Percentiles rank a stretch among this genome's conserved stretches.
Evolutionary conservation across 2,329 filamentous ascomycete species (phyloP).

Genomic region (Tolypocladium ovalisporum): DNA sequence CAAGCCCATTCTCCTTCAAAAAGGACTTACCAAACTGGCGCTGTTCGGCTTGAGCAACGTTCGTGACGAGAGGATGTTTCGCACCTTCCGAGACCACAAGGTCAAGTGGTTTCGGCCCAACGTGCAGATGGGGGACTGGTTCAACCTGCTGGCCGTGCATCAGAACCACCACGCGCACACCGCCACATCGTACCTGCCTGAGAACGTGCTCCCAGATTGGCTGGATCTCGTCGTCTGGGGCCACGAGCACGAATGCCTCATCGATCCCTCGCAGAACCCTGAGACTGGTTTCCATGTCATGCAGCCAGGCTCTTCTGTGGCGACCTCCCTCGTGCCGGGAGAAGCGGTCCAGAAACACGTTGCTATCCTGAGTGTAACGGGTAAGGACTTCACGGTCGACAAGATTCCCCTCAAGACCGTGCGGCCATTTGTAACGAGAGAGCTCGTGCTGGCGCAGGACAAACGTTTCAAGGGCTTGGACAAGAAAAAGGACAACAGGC

Average conservation of each 20-base stretch:
- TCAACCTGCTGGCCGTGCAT: conserved; percentile 89
- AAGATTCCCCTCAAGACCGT: conserved; percentile 79
- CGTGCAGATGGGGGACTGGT: conserved; percentile 78
- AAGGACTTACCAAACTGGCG: conserved; percentile 84
- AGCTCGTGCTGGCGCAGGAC: conserved; percentile 68
- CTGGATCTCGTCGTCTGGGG: conserved; percentile 92
- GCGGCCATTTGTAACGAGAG: conserved; percentile 78
- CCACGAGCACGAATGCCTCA: conserved; percentile 92
- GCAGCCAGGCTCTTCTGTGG: conserved; percentile 93
- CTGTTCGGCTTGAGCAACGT: conserved; percentile 94
- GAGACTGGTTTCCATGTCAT: conserved; percentile 92
- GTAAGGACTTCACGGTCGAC: conserved; percentile 69
- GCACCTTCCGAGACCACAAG: conserved; percentile 84
- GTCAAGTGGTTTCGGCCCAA: conserved; percentile 87
- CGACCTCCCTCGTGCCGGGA: conserved; percentile 80
- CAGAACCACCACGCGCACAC: conserved; percentile 94
- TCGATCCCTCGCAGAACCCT: conserved; percentile 71
- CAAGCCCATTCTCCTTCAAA: conserved; percentile 87
- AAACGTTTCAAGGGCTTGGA: conserved; percentile 67
- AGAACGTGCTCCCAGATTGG: conserved; percentile 85
- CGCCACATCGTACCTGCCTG: conserved; percentile 85
- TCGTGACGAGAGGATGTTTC: conserved; percentile 85
- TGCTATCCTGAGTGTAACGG: conserved; percentile 72
- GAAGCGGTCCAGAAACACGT: conserved; percentile 90
- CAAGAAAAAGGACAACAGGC: conserved; percentile 71